Conservation (phyloP, 768 basidiomycete species). For the Tulasnella sp. region DNA sequence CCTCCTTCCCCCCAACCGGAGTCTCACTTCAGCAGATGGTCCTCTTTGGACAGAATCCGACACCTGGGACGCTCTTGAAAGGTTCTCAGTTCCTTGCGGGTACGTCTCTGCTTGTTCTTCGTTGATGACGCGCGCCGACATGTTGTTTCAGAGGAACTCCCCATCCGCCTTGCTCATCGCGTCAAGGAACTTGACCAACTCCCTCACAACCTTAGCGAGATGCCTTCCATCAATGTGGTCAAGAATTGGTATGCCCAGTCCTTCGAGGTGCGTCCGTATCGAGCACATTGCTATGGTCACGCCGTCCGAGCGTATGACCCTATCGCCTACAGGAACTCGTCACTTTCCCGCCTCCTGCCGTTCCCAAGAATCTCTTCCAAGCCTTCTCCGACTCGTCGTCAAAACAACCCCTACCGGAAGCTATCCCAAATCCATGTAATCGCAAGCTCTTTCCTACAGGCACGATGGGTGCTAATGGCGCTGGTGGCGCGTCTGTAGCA, state of each 20-base stretch:
- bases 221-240: constrained; percentile 87
- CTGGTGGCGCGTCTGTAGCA: constrained; percentile 36
- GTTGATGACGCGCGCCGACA: background rate
- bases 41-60: constrained; percentile 89
- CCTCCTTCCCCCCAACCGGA: constrained; percentile 85
- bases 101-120: constrained; percentile 27
- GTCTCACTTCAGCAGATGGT: constrained; percentile 98
- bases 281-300: background rate
- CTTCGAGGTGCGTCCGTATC: constrained; percentile 60
- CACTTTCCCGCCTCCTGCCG: constrained; percentile 61
- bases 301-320: background rate
- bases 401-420: constrained; percentile 48
- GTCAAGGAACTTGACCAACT: constrained; percentile 92
- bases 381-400: constrained; percentile 32
- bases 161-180: constrained; percentile 86
- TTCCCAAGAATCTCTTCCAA: constrained; percentile 55
- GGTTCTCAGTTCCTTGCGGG: constrained; percentile 82
- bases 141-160: constrained; percentile 62
- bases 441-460: constrained; percentile 28
- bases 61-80: constrained; percentile 84
- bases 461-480: constrained; percentile 22
- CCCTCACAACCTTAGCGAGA: constrained; percentile 78
- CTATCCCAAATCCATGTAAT: constrained; percentile 67
- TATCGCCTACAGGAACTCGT: constrained; percentile 63
- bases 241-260: constrained; percentile 99